These are phyloP conservation scores for Luzula sylvatica DNA, from an alignment of 176 grass and related monocot species.

Conservation along the genomic window DNA sequence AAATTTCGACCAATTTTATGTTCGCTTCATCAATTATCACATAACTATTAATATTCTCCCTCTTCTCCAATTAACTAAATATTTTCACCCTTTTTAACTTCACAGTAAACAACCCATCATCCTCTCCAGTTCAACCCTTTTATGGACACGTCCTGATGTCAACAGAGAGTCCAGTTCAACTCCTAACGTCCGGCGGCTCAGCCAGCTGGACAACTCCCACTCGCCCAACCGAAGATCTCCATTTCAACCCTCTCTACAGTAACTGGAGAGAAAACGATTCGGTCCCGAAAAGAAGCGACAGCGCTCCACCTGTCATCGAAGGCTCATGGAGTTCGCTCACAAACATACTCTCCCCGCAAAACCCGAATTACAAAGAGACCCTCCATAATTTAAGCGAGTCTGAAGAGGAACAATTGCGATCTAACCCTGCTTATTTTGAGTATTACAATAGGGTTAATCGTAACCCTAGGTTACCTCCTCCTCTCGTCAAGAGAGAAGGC, in stretches of 20 bases:
- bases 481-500: constrained; percentile 69
- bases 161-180: constrained; percentile 65
- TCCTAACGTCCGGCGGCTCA: constrained; percentile 42
- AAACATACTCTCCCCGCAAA: constrained; percentile 36
- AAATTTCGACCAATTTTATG: too few species aligned
- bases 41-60: too few species aligned
- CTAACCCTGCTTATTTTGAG: constrained; percentile 73
- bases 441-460: constrained; percentile 94
- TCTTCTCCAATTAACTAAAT: neutral
- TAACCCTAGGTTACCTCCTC: constrained; percentile 94
- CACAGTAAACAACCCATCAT: neutral
- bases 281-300: constrained; percentile 79
- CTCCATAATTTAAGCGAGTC: constrained; percentile 34
- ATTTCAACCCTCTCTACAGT: constrained; percentile 29
- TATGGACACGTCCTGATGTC: constrained; percentile 48
- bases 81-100: neutral
- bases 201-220: constrained; percentile 45
- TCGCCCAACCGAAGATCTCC: constrained; percentile 47
- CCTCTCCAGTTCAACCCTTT: neutral
- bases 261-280: constrained; percentile 35
- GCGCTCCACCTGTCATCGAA: constrained; percentile 93
- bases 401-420: constrained; percentile 54
- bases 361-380: constrained; percentile 34
- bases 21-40: too few species aligned
- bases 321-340: constrained; percentile 67